Evolutionary conservation across 1,284 basidiomycete species (phyloP), one percentile per base, ranked within the genome.

Genomic region (Cutaneotrichosporon cavernicola): DNA sequence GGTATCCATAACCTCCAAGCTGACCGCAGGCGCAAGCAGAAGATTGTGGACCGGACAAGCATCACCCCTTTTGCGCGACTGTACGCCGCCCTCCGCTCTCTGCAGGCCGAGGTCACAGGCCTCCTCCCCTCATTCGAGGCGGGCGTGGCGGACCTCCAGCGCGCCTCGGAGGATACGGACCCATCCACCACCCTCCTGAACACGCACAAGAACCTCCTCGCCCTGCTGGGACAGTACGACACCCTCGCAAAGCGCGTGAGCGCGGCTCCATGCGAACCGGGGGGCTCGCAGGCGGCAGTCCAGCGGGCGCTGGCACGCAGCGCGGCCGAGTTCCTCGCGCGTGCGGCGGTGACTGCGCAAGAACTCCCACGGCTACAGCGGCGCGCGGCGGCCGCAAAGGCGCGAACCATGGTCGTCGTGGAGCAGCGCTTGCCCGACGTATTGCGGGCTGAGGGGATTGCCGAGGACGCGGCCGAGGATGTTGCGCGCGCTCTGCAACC

Each of bases 151-250:
- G 83, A 82, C 10, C 77, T 88, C 57, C 85, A 83, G 86, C 22
- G 30, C 22, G 51, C 55, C 7, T 43, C 53, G 26, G 56, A 56
- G 26, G 40, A 43, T 47, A 40, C 60, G n/a, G 55, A 62, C 50
- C 52, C 34, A 26, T 46, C 38, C 22, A 51, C 58, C n/a, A 76
- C 92, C 75, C 89, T 89, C 2, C 83, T 88, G 11, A 83, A 84
- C 3, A 85, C 87, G 0, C 86, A 93, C 63, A 94, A 92, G 74
- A 86, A 87, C 18, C 85, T 97, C 11, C 79, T 97, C 9, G 88
- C 90, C 55, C 86, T 89, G 2, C 93, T 97, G 77, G 85, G 88
- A 8, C 88, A 90, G 63, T 98, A 97, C 78, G 96, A 99, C 73
- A 86, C 87, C 52, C 81, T 97, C 5, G 86, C 92, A 0, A 96